These are phyloP conservation scores for Papiliotrema fonsecae DNA, from an alignment of 1,284 basidiomycete genomes.

Conservation along the genomic window DNA sequence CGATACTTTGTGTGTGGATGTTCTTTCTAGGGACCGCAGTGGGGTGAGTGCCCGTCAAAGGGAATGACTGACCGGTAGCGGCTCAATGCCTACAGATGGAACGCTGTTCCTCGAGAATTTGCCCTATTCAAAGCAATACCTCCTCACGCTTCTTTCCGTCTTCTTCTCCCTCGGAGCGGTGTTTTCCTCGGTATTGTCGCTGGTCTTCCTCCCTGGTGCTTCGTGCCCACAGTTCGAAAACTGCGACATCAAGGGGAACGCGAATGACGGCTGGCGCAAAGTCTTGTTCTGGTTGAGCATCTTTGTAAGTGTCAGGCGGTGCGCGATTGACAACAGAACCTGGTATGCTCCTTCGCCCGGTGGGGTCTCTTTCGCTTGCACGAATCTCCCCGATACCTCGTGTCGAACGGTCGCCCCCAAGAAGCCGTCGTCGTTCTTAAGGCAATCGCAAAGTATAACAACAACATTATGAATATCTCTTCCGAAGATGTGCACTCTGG, in stretches of 20 bases:
- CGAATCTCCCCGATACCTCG: slow-evolving; percentile 88
- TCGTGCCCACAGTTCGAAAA: slow-evolving; percentile 57
- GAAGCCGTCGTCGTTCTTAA: slow-evolving; percentile 78
- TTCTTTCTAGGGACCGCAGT: slow-evolving; percentile 89
- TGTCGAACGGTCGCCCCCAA: slow-evolving; percentile 70
- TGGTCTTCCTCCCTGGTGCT: slow-evolving; percentile 68
- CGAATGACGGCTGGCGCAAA: slow-evolving; percentile 83
- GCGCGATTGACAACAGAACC: slow-evolving; percentile 57
- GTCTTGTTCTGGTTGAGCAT: slow-evolving; percentile 67
- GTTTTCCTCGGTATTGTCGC: slow-evolving; percentile 69
- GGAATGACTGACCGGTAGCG: slow-evolving; percentile 17
- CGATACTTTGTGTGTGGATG: slow-evolving; percentile 66
- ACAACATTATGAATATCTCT: slow-evolving; percentile 60
- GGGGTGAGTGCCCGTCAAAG: slow-evolving; percentile 28
- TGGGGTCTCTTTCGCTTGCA: slow-evolving; percentile 85
- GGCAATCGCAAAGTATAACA: slow-evolving; percentile 79
- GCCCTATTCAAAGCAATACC: slow-evolving; percentile 82
- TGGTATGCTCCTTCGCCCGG: slow-evolving; percentile 77
- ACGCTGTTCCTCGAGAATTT: slow-evolving; percentile 91
- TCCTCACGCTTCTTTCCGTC: slow-evolving; percentile 89
- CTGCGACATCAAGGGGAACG: slow-evolving; percentile 54
- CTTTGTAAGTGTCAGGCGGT: slow-evolving; percentile 53
- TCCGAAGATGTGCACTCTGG: slow-evolving; percentile 59
- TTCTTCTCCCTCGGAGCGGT: slow-evolving; percentile 93
- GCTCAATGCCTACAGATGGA: slow-evolving; percentile 95